These are phyloP conservation scores for Neoascochyta sp. DNA, from an alignment of 2,329 filamentous ascomycete species.

Conservation along the genomic window DNA sequence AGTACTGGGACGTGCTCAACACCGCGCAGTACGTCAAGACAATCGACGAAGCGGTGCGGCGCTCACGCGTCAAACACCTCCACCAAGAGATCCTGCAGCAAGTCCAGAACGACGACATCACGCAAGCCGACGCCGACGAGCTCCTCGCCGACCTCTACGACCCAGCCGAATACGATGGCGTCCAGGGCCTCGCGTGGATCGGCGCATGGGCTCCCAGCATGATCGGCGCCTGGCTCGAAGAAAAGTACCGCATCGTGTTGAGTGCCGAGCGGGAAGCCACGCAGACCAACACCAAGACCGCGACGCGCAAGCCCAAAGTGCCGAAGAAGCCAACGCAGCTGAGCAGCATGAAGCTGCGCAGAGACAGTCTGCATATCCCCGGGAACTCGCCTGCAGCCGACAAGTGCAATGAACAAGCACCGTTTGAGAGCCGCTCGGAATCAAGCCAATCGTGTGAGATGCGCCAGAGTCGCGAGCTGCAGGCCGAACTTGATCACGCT, in stretches of 20 bases:
- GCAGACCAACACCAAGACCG: conserved; percentile 4
- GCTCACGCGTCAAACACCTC: conserved; percentile 12
- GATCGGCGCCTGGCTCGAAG: conserved; percentile 22
- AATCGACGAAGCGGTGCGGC: conserved; percentile 24
- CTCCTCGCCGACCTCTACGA: conserved; percentile 18
- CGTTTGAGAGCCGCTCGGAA: too few relatives aligned
- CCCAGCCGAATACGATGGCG: conserved; percentile 4
- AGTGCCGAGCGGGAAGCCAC: conserved; percentile 16
- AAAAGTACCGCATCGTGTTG: conserved; percentile 27
- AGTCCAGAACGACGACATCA: conserved; percentile 10
- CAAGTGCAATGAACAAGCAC: not conserved
- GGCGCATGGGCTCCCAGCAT: conserved; percentile 21
- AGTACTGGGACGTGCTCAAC: conserved; percentile 27
- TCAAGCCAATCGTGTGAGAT: not conserved
- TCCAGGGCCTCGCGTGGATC: conserved; percentile 22
- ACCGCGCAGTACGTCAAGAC: conserved; percentile 18
- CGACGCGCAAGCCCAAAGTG: conserved; percentile 6
- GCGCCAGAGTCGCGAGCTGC: not conserved
- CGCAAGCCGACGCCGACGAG: conserved; percentile 8
- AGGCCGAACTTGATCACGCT: conserved; percentile 5
- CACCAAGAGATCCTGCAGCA: conserved; percentile 15
- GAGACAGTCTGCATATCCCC: conserved; percentile 2
- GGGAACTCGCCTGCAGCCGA: not conserved
- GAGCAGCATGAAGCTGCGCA: conserved; percentile 3
- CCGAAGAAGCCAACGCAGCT: conserved; percentile 4